phyloP scores from a whole-genome alignment of 805 yeast genomes.

The Ogataea methylovora region DNA sequence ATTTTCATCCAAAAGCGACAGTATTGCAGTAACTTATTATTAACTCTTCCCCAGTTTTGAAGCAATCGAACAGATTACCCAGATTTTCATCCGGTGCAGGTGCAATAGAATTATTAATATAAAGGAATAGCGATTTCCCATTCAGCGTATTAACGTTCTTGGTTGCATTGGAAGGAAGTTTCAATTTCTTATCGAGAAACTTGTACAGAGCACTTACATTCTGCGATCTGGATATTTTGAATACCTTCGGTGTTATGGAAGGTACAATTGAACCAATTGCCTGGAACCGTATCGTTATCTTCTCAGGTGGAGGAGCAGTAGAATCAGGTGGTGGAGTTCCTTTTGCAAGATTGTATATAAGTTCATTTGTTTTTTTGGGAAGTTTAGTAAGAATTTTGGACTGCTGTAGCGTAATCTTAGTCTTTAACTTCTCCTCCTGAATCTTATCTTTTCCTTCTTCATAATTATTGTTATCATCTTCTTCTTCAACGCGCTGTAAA shows the following conservation, averaged over 20 bases:
- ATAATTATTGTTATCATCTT: no score
- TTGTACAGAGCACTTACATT: slow-evolving; percentile 37
- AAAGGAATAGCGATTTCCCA: slow-evolving; percentile 27
- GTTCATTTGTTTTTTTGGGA: slow-evolving; percentile 15
- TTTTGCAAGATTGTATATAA: no score
- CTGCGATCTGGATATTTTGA: slow-evolving; percentile 40
- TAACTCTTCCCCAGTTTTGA: slow-evolving; percentile 30
- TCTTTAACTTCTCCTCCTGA: slow-evolving; percentile 4
- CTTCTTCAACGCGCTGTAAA: no score
- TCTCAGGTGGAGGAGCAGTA: slow-evolving; percentile 15
- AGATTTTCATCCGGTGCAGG: slow-evolving; percentile 38
- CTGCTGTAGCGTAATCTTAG: slow-evolving; percentile 22
- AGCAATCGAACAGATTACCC: slow-evolving; percentile 28
- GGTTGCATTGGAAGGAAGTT: slow-evolving; percentile 7
- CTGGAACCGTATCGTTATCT: slow-evolving; percentile 45
- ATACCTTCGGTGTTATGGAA: slow-evolving; percentile 40
- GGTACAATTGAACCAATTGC: slow-evolving; percentile 52
- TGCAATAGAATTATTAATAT: slow-evolving; percentile 37
- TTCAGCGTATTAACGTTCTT: slow-evolving; percentile 1
- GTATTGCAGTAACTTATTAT: slow-evolving; percentile 37
- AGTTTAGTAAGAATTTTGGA: slow-evolving; percentile 18
- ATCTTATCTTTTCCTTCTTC: no score
- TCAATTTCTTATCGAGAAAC: slow-evolving; percentile 36
- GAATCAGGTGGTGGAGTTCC: no score
- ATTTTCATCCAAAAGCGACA: slow-evolving; percentile 37